These are phyloP conservation scores for Aspergillus biplanus DNA, from an alignment of 495 filamentous ascomycete genomes.

Conservation along the genomic window DNA sequence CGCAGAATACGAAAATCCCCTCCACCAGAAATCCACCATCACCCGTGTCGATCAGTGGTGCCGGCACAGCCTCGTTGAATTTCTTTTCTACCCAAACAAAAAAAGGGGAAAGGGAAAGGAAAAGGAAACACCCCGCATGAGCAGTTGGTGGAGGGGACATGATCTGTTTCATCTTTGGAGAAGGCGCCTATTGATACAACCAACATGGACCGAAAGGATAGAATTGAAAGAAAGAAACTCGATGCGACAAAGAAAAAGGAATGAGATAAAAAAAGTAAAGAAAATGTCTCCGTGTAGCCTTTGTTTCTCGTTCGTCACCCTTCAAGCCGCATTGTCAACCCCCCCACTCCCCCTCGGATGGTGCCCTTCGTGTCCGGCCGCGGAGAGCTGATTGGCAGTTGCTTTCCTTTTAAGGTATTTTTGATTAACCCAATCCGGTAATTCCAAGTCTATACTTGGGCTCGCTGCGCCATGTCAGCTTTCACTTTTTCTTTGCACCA, in stretches of 20 bases:
- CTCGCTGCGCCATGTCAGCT: constrained; percentile 29
- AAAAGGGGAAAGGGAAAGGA: neutral
- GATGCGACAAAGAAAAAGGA: neutral
- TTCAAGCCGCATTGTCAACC: too few species aligned
- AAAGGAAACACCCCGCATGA: neutral
- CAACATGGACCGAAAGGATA: neutral
- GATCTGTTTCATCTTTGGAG: constrained; percentile 5
- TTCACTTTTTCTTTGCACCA: constrained; percentile 17
- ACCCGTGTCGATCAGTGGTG: neutral
- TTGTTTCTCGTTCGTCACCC: too few species aligned
- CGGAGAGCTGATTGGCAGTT: neutral
- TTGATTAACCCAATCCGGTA: neutral
- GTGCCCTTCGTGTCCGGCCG: neutral
- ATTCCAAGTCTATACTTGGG: constrained; percentile 10
- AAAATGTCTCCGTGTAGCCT: neutral
- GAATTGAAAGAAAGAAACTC: too few species aligned
- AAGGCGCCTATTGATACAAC: constrained; percentile 15
- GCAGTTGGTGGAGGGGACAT: neutral
- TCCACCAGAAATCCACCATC: neutral
- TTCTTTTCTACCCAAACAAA: neutral
- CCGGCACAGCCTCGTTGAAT: neutral
- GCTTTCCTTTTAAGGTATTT: neutral
- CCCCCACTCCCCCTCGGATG: too few species aligned
- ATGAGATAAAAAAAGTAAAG: neutral
- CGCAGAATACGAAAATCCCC: neutral